These are phyloP conservation scores for Salix brachista DNA, from an alignment of 345 rosid genomes.

Conservation along the genomic window DNA sequence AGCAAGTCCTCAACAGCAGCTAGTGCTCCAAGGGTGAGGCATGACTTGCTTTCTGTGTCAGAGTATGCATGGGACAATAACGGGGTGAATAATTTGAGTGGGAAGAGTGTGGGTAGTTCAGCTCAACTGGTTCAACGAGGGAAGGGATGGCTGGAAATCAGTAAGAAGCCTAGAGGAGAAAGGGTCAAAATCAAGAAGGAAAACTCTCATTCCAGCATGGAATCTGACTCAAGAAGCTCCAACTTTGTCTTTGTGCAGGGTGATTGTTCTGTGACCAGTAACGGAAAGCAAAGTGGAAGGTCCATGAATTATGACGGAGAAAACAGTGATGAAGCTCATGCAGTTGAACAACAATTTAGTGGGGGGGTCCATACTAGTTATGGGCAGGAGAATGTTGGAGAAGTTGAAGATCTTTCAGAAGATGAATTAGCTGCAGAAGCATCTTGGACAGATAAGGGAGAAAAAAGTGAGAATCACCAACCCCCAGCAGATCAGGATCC, in stretches of 20 bases:
- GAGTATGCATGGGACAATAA: constrained; percentile 41
- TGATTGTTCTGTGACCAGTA: constrained; percentile 41
- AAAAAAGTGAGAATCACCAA: constrained; percentile 35
- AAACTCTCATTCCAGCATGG: constrained; percentile 80
- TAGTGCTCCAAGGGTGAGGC: constrained; percentile 49
- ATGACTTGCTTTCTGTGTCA: constrained; percentile 35
- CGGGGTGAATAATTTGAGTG: constrained; percentile 41
- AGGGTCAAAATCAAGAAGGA: constrained; percentile 72
- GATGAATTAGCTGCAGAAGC: constrained; percentile 44
- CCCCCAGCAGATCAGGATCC: constrained; percentile 48
- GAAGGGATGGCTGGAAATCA: constrained; percentile 46
- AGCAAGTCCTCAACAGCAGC: constrained; percentile 83
- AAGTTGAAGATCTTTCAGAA: constrained; percentile 34
- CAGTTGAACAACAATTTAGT: constrained; percentile 30
- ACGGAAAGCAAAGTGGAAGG: constrained; percentile 45
- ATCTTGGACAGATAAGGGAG: constrained; percentile 42
- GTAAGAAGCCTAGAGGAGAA: constrained; percentile 79
- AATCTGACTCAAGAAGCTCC: constrained; percentile 86
- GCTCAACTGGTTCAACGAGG: constrained; percentile 46
- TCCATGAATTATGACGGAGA: constrained; percentile 51
- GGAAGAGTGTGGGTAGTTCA: constrained; percentile 38
- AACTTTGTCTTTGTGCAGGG: constrained; percentile 76
- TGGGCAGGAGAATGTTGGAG: constrained; percentile 36
- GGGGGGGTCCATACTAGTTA: constrained; percentile 43
- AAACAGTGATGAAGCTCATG: constrained; percentile 47